A percentile compares a stretch with the other conserved stretches of the same genome.
These are phyloP conservation scores for Coemansia sp. DNA, from an alignment of 192 early-diverging fungal species.

Conservation along the genomic window DNA sequence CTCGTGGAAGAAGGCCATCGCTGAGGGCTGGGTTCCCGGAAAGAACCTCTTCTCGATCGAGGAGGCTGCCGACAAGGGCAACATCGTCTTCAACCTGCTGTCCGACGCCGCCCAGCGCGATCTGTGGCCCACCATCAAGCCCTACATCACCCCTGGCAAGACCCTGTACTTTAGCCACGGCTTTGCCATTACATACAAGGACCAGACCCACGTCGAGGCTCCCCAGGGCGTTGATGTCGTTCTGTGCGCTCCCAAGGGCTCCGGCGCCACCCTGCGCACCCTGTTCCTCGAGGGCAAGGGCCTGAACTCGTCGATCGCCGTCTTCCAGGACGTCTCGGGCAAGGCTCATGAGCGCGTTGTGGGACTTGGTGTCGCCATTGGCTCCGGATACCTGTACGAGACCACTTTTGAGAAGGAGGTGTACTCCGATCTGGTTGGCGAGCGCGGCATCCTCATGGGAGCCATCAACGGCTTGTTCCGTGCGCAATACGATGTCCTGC, in stretches of 20 bases:
- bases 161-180: constrained; percentile 98
- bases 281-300: constrained; percentile 96
- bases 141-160: constrained; percentile 92
- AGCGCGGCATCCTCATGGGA: constrained; percentile 98
- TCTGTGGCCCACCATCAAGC: constrained; percentile 84
- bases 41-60: constrained; percentile 93
- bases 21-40: constrained; percentile 95
- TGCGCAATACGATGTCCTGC: constrained; percentile 96
- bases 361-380: constrained; percentile 91
- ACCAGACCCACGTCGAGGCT: constrained; percentile 87
- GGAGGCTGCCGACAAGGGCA: constrained; percentile 87
- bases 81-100: constrained; percentile 91
- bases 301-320: constrained; percentile 96
- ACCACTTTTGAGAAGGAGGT: constrained; percentile 97
- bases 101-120: constrained; percentile 96
- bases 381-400: constrained; percentile 96
- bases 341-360: constrained; percentile 91
- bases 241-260: constrained; percentile 95
- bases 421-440: constrained; percentile 93
- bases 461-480: constrained; percentile 96
- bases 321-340: constrained; percentile 92
- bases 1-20: constrained; percentile 88
- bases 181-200: constrained; percentile 91
- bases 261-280: constrained; percentile 92
- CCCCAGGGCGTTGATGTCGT: constrained; percentile 95